Evolutionary conservation across 208 protist species (phyloP), one percentile per base, ranked within the genome.

Genomic region (Trypanosoma lewisi): DNA sequence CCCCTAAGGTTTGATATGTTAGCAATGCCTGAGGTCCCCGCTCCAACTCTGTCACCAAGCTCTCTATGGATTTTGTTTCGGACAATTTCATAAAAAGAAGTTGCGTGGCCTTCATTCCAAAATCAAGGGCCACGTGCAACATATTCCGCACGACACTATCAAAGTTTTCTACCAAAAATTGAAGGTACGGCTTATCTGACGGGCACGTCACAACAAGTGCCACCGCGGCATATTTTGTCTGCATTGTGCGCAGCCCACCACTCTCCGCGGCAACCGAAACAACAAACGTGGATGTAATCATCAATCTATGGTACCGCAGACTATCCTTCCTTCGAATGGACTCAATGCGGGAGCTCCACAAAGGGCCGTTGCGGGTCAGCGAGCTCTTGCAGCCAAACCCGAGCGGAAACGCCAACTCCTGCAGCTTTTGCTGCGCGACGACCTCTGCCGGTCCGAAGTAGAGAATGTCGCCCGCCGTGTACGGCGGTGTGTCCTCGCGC

Each of bases 351-450:
- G 73, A 64, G 30, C 54, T 82, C 27, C 77, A 80, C 52, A 90
- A 66, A 42, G 80, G 77, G 0, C 63, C 63, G 44, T 27, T 59
- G 9, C 28, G 53, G 17, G 28, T 67, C 8, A 42, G 39, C 2
- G 51, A 49, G 31, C 60, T 69, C n/a, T 71, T 74, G 42, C 59
- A 65, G 44, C 74, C 75, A 57, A 91, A 88, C 14, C 73, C 48
- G 16, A 65, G 70, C 1, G 84, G 82, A 53, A 94, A 91, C 2
- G 87, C 87, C 6, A 89, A 63, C 11, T 63, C 67, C 67, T 94
- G 84, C 55, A 94, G 70, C 34, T 74, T 82, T 56, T 89, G 76
- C 64, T 87, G 87, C 19, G 87, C 77, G 36, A 89, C 84, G 65
- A 85, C 83, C 60, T 84, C 81, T 31, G 81, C 14, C 4, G 55